Evolutionary conservation across 306 rosid species (phyloP).

Genomic region (Cucurbita ficifolia): DNA sequence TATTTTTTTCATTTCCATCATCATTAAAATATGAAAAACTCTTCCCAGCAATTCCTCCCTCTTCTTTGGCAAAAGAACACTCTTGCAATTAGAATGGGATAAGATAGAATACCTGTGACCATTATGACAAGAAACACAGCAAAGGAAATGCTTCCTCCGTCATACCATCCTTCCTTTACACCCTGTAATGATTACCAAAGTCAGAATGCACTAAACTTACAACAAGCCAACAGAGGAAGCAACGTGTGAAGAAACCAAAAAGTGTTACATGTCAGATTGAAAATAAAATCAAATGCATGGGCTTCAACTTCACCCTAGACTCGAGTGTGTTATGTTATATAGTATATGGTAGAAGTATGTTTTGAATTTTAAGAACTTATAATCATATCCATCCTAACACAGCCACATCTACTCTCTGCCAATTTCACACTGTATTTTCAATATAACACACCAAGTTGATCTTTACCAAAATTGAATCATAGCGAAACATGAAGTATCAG

Average conservation of each 20-base stretch:
- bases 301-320: neutral
- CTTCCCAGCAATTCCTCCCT: neutral
- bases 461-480: neutral
- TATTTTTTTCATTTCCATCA: neutral
- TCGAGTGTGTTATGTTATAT: neutral
- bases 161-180: constrained; percentile 75
- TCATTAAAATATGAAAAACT: neutral
- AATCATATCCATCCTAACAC: neutral
- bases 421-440: neutral
- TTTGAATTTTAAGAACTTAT: neutral
- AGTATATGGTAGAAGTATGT: neutral
- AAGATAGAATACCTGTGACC: constrained; percentile 57
- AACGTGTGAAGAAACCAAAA: neutral
- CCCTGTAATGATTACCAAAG: constrained; percentile 40
- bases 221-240: neutral
- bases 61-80: neutral
- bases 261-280: neutral
- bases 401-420: neutral
- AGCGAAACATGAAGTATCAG: neutral
- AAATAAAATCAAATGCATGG: neutral
- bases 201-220: constrained; percentile 10
- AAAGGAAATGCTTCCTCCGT: constrained; percentile 84
- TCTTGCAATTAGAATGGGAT: neutral
- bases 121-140: constrained; percentile 81
- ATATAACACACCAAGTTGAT: neutral